phyloP scores from a whole-genome alignment of 2,329 filamentous ascomycete species.

The Claviceps paspali region DNA sequence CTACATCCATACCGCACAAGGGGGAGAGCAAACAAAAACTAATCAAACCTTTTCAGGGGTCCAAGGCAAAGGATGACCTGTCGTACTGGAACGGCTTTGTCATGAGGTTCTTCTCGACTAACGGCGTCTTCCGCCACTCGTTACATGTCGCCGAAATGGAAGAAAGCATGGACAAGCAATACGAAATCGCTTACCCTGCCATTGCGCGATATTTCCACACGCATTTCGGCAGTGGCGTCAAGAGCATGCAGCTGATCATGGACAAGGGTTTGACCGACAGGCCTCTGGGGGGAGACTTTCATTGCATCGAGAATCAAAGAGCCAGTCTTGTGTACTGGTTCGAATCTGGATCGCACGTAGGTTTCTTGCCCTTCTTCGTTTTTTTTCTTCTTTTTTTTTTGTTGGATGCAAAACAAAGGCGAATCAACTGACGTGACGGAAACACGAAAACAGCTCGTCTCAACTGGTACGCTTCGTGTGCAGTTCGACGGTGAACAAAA shows the following conservation, averaged over 20 bases:
- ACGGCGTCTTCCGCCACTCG: slow-evolving; percentile 62
- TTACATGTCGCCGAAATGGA: slow-evolving; percentile 43
- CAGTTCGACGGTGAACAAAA: slow-evolving; percentile 67
- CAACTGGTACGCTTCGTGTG: slow-evolving; percentile 60
- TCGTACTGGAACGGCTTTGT: slow-evolving; percentile 71
- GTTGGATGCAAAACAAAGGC: no score
- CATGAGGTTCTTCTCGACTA: slow-evolving; percentile 61
- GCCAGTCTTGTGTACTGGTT: slow-evolving; percentile 85
- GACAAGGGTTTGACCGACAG: slow-evolving; percentile 48
- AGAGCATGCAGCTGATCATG: slow-evolving; percentile 71
- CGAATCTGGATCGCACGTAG: slow-evolving; percentile 65
- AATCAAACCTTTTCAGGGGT: slow-evolving; percentile 26
- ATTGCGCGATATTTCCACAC: slow-evolving; percentile 82
- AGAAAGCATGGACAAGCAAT: slow-evolving; percentile 55
- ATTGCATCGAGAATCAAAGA: slow-evolving; percentile 60
- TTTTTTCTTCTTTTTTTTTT: no score
- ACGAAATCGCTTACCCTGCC: slow-evolving; percentile 69
- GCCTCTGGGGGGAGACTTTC: slow-evolving; percentile 44
- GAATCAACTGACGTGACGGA: no score
- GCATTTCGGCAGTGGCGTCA: slow-evolving; percentile 75
- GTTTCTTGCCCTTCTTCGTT: no score
- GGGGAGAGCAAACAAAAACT: no score
- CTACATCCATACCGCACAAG: no score
- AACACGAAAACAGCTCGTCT: slow-evolving; percentile 46
- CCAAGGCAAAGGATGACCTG: slow-evolving; percentile 51